A percentile compares a stretch with the other conserved stretches of the same genome.
Conservation (phyloP, 257 asterid species). For the Nicotiana paniculata region DNA sequence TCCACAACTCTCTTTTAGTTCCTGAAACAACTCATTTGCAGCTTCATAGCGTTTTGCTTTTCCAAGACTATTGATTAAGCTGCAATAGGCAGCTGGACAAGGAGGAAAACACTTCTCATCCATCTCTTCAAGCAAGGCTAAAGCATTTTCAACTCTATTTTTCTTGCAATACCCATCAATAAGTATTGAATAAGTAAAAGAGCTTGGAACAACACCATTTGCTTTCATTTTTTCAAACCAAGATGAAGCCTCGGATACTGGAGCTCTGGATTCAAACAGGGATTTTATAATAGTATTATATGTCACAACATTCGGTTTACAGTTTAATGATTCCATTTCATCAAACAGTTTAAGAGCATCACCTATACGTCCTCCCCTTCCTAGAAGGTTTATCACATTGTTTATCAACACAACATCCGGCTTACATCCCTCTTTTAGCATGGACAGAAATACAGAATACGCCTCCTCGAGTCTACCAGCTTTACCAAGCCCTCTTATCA, state of each 20-base stretch:
- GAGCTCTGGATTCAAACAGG: slow-evolving; percentile 61
- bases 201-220: slow-evolving; percentile 55
- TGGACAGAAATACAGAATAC: slow-evolving; percentile 50
- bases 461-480: slow-evolving; percentile 75
- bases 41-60: slow-evolving; percentile 76
- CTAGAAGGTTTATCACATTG: slow-evolving; percentile 68
- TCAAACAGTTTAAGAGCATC: slow-evolving; percentile 69
- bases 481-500: slow-evolving; percentile 72
- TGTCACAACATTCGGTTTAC: slow-evolving; percentile 76
- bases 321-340: slow-evolving; percentile 66
- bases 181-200: slow-evolving; percentile 78
- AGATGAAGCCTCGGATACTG: slow-evolving; percentile 38
- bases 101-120: slow-evolving; percentile 94
- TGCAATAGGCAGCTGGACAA: slow-evolving; percentile 94
- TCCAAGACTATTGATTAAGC: slow-evolving; percentile 78
- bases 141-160: slow-evolving; percentile 63
- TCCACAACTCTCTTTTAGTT: slow-evolving; percentile 39
- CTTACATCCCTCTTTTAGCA: slow-evolving; percentile 66
- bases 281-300: slow-evolving; percentile 78
- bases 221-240: slow-evolving; percentile 75
- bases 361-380: slow-evolving; percentile 50
- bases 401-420: slow-evolving; percentile 78
- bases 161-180: slow-evolving; percentile 86
- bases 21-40: slow-evolving; percentile 46
- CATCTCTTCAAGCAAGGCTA: slow-evolving; percentile 84